These are phyloP conservation scores for Trichoderma gracile DNA, from an alignment of 2,329 filamentous ascomycete species.

Conservation along the genomic window DNA sequence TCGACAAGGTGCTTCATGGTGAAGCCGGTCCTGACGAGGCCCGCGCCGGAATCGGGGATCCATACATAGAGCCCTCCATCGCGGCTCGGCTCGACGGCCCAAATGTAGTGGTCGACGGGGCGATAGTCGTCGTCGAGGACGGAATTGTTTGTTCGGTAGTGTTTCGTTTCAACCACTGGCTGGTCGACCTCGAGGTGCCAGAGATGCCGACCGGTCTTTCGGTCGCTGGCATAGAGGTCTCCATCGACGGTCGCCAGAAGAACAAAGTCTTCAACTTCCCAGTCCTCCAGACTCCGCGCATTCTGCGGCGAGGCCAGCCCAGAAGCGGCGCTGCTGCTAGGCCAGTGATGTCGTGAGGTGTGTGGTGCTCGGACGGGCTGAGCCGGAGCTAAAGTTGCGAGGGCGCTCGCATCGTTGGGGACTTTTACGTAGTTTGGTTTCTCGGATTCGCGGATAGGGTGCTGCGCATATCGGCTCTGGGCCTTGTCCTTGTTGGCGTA, in stretches of 20 bases:
- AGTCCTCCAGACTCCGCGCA: conserved; percentile 98
- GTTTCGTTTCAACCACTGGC: conserved; percentile 87
- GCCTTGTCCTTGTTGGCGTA: conserved; percentile 25
- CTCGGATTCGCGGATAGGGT: conserved; percentile 36
- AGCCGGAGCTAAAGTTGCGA: conserved; percentile 97
- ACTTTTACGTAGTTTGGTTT: conserved; percentile 41
- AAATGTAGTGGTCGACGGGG: conserved; percentile 81
- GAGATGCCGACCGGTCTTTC: conserved; percentile 77
- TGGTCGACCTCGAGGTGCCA: conserved; percentile 85
- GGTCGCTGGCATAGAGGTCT: conserved; percentile 87
- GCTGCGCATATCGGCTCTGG: conserved; percentile 34
- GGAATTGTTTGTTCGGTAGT: conserved; percentile 71
- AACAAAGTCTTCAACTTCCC: conserved; percentile 99
- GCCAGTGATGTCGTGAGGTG: conserved; percentile 61
- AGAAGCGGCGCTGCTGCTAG: conserved; percentile 58
- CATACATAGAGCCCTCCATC: conserved; percentile 88
- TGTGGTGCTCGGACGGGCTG: conserved; percentile 89
- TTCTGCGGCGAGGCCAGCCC: conserved; percentile 78
- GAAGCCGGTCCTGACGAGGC: conserved; percentile 66
- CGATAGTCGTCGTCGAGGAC: conserved; percentile 59
- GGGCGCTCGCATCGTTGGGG: conserved; percentile 82
- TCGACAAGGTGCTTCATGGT: conserved; percentile 89
- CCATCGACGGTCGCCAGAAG: conserved; percentile 99
- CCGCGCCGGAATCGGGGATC: conserved; percentile 61
- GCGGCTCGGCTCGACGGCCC: conserved; percentile 90